These are phyloP conservation scores for Hyphopichia fennica DNA, from an alignment of 1,139 yeast genomes.

Conservation along the genomic window DNA sequence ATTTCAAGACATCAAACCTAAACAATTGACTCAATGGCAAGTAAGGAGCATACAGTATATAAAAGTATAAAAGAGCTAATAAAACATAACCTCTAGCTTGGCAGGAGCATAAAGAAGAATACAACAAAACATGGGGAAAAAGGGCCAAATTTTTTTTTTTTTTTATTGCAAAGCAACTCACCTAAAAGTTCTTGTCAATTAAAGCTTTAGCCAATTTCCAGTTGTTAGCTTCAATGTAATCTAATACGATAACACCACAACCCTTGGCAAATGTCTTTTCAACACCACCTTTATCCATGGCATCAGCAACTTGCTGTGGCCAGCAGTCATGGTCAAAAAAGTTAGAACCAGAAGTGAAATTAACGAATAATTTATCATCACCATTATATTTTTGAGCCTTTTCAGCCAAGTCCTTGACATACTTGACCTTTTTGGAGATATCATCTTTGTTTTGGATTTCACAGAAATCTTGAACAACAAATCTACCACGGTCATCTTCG, in stretches of 20 bases:
- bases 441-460: slow-evolving; percentile 57
- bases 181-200: slow-evolving; percentile 53
- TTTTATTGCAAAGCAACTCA: too few relatives aligned
- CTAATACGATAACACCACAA: slow-evolving; percentile 62
- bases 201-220: slow-evolving; percentile 59
- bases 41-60: too few relatives aligned
- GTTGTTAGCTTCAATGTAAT: slow-evolving; percentile 62
- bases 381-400: slow-evolving; percentile 45
- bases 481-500: slow-evolving; percentile 60
- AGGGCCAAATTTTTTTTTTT: too few relatives aligned
- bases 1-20: too few relatives aligned
- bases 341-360: slow-evolving; percentile 75
- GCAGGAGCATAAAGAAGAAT: too few relatives aligned
- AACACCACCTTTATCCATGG: slow-evolving; percentile 48
- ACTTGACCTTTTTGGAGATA: slow-evolving; percentile 56
- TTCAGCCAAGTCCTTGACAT: slow-evolving; percentile 56
- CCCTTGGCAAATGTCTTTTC: slow-evolving; percentile 53
- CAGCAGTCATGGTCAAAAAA: slow-evolving; percentile 72
- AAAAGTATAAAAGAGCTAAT: too few relatives aligned
- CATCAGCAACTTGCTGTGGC: slow-evolving; percentile 68
- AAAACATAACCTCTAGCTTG: too few relatives aligned
- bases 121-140: too few relatives aligned
- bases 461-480: slow-evolving; percentile 75
- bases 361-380: slow-evolving; percentile 64
- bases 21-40: too few relatives aligned